Evolutionary conservation across 2,329 filamentous ascomycete species (phyloP), one percentile per base, ranked within the genome.

Genomic region (Aspergillus awamori): DNA sequence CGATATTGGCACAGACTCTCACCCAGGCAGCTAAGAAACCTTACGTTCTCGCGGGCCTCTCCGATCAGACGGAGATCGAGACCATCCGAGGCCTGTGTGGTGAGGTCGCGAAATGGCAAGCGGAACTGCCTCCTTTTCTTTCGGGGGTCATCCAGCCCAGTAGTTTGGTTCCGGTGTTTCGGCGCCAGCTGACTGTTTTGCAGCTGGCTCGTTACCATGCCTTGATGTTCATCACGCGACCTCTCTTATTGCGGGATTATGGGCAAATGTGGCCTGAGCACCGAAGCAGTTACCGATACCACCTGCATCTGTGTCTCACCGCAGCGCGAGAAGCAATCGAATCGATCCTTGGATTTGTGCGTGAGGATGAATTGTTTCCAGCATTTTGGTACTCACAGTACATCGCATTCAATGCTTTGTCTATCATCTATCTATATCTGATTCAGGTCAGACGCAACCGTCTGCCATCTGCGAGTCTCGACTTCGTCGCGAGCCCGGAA

Each of bases 381-480:
- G 61, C 67, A 2, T 70, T 70, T 20, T 70, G 68, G 68, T 70
- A 67, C 15, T 68, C 68, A 1, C 68, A 70, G 51, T 70, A 70
- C 13, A 68, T 70, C 13, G 62, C 68, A 1, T 69, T 70, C 56
- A 69, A 69, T 11, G 67, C 68, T 11, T 15, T 69, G 10, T 70
- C 68, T 1, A 66, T 67, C 6, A 62, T 68, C 2, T 70, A 70
- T 45, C 20, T 68, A 3, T 67, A 63, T 28, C 48, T 68, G 8
- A 68, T 67, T 2, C 61, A 68, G 24, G 61, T 64, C 11, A 53
- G 56, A 20, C 56, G 60, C 30, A 61, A 57, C 5, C 61, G 66
- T 2, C 65, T 68, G 24, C 53, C 61, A 11, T 52, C 49, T 8
- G 22, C 55, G 15, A 39, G 33, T 17, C 43, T 43, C 1, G 13